phyloP scores from a whole-genome alignment of 768 basidiomycete genomes.

The Favolaschia claudopus region DNA sequence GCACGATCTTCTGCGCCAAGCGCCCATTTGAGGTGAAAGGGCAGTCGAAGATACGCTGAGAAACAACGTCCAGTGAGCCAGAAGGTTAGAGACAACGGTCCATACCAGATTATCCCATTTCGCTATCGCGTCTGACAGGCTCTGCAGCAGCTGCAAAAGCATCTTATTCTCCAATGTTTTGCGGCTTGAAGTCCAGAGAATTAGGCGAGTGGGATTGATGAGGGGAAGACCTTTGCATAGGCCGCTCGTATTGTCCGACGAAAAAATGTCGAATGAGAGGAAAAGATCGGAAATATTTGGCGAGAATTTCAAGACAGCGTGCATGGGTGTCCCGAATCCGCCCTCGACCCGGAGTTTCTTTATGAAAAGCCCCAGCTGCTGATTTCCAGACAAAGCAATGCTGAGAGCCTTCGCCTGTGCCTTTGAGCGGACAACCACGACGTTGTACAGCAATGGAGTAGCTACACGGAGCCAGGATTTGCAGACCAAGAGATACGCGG shows the following conservation, averaged over 20 bases:
- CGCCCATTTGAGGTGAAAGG: no score
- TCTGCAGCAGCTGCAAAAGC: neutral
- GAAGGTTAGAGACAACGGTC: no score
- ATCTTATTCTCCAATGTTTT: neutral
- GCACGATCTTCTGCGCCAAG: no score
- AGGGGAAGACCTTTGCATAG: neutral
- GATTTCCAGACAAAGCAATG: constrained; percentile 15
- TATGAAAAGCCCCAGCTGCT: constrained; percentile 26
- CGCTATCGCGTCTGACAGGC: neutral
- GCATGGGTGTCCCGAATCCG: constrained; percentile 19
- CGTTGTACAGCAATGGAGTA: constrained; percentile 33
- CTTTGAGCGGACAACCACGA: constrained; percentile 32
- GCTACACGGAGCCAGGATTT: constrained; percentile 34
- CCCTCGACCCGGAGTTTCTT: constrained; percentile 34
- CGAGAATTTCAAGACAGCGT: neutral
- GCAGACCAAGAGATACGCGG: no score
- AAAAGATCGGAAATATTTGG: neutral
- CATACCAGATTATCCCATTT: neutral
- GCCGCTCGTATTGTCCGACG: neutral
- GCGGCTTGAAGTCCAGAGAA: neutral
- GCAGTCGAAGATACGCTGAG: no score
- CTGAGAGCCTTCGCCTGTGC: no score
- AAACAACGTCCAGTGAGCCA: no score
- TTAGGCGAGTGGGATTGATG: constrained; percentile 2
- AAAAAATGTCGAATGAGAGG: neutral